Base-by-base conservation (phyloP, 2,329 filamentous ascomycete genomes). In the Metarhizium humberi region DNA sequence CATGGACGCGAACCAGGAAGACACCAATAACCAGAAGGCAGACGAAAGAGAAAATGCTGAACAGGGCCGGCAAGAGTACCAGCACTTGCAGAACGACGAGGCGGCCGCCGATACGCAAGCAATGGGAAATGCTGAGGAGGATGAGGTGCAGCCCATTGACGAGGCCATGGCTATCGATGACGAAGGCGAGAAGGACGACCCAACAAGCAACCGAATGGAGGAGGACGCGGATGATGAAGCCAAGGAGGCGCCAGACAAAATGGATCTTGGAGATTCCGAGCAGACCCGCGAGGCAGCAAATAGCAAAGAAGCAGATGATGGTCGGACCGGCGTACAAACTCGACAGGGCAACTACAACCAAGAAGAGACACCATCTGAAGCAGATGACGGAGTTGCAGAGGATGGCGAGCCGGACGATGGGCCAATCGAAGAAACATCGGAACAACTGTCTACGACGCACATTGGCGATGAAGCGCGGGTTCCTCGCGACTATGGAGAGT, bases 71-170 rank as follows among this genome's bases (percentile, higher is more conserved):
- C 82, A 82, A n/a, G 91, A 96, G 66, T 96, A 96, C 66, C 91
- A 97, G 73, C 94, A 99, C 71, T 76, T 97, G 3, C 86, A 87
- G 58, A 85, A 96, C 61, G 90, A 96, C 57, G 81, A 94, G 34
- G 82, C 85, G 32, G 79, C 86, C 54, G 82, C 87, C n/a, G 92
- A 96, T 55, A 85, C 90, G 1, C 94, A 99, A 72, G 94, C 94
- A 14, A 80, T 99, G 65, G 95, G 94, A 38, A 86, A 88, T 43
- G 90, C 92, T 5, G 88, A 84, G 11, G 87, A 95, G 59, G 92
- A 99, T 30, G 89, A 96, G 68, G 88, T 88, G 3, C 86, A 85
- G 61, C 86, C 88, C 6, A 79, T 99, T 55, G 90, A 97, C 64
- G 88, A 96, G 62, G 84, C 88, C 51, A 94, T 95, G 82, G 92